A percentile compares a stretch with the other conserved stretches of the same genome.
Evolutionary conservation across 2,329 filamentous ascomycete genomes (phyloP).

Genomic region (Hypoxylon sp.): DNA sequence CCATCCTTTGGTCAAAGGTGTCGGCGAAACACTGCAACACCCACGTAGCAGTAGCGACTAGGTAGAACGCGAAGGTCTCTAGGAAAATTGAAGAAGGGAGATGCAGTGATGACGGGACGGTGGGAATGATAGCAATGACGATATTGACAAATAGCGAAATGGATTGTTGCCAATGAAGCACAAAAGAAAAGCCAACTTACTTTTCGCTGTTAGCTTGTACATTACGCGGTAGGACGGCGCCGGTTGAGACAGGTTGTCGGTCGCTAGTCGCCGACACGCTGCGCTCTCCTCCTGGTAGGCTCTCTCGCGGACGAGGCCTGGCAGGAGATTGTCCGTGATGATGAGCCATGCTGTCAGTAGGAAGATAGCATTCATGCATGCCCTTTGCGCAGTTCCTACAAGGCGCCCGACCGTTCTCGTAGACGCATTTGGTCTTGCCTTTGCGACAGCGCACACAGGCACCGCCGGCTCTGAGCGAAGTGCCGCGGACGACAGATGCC

Average conservation of each 20-base stretch:
- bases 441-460: constrained; percentile 74
- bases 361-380: constrained; percentile 73
- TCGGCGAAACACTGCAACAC: constrained; percentile 34
- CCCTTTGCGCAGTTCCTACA: constrained; percentile 74
- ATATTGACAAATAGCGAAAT: constrained; percentile 7
- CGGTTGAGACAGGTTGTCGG: constrained; percentile 60
- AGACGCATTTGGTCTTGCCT: constrained; percentile 74
- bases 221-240: constrained; percentile 59
- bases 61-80: constrained; percentile 8
- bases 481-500: constrained; percentile 66
- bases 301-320: constrained; percentile 65
- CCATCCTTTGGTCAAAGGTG: constrained; percentile 34
- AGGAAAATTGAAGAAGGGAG: constrained; percentile 22
- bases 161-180: too few species aligned
- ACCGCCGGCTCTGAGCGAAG: constrained; percentile 70
- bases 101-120: constrained; percentile 13
- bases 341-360: constrained; percentile 70
- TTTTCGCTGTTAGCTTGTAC: constrained; percentile 64
- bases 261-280: constrained; percentile 59
- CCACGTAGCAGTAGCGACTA: constrained; percentile 15
- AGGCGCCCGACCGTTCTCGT: constrained; percentile 71
- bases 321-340: constrained; percentile 70
- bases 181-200: constrained; percentile 58
- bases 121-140: constrained; percentile 2
- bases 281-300: constrained; percentile 65